A percentile compares a stretch with the other conserved stretches of the same genome.
These are phyloP conservation scores for Verbena officinalis DNA, from an alignment of 257 asterid species.

Conservation along the genomic window DNA sequence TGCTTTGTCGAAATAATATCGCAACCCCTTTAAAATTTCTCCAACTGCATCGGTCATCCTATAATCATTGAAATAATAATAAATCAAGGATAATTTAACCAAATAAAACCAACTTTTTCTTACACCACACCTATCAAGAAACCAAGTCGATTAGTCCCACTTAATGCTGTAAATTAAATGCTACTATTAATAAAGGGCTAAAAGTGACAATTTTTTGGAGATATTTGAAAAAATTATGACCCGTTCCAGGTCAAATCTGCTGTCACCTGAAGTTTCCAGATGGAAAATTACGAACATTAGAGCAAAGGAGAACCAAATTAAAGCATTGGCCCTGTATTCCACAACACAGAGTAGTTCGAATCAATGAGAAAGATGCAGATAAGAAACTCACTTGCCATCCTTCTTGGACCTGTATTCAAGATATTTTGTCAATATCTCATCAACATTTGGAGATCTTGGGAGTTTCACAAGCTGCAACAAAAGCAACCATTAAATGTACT, in stretches of 20 bases:
- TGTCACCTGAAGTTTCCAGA: background rate
- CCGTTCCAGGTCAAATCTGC: background rate
- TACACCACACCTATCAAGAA: background rate
- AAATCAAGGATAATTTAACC: constrained; percentile 21
- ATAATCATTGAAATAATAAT: constrained; percentile 34
- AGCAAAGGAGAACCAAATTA: background rate
- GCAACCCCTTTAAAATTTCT: constrained; percentile 82
- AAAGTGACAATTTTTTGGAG: background rate
- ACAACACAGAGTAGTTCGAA: constrained; percentile 6
- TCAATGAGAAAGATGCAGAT: constrained; percentile 25
- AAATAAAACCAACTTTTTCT: background rate
- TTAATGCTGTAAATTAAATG: constrained; percentile 1
- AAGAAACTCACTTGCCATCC: constrained; percentile 77
- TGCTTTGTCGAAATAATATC: constrained; percentile 87
- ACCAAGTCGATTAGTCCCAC: background rate
- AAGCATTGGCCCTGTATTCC: background rate
- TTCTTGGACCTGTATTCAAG: constrained; percentile 82
- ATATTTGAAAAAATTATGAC: background rate
- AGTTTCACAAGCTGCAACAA: constrained; percentile 89
- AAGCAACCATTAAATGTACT: constrained; percentile 11
- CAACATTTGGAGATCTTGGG: constrained; percentile 87
- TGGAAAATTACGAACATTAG: background rate
- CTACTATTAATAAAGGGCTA: constrained; percentile 3
- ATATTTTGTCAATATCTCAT: constrained; percentile 75
- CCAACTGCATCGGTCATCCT: constrained; percentile 76